Evolutionary conservation across 2,329 filamentous ascomycete genomes (phyloP).

Genomic region (Hypoxylon sp.): DNA sequence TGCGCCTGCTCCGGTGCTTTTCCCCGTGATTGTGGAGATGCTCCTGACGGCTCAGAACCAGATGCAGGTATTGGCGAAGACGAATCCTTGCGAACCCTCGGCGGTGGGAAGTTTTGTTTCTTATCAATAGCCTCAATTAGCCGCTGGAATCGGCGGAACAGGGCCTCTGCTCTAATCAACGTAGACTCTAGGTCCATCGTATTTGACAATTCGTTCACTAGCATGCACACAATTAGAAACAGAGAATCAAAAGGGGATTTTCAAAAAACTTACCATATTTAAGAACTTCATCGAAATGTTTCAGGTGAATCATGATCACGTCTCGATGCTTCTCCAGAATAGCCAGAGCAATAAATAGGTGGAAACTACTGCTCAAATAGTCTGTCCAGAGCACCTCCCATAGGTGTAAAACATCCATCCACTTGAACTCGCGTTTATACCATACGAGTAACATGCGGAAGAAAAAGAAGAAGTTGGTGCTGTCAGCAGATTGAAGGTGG

Average conservation of each 20-base stretch:
- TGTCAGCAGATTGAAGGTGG: constrained; percentile 90
- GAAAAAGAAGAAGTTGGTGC: constrained; percentile 99
- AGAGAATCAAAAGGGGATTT: neutral
- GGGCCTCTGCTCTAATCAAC: constrained; percentile 86
- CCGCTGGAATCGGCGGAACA: constrained; percentile 90
- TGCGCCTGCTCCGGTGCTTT: constrained; percentile 58
- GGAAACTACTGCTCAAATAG: constrained; percentile 88
- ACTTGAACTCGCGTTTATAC: constrained; percentile 98
- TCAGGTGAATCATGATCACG: constrained; percentile 93
- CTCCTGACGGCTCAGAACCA: constrained; percentile 31
- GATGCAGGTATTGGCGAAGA: constrained; percentile 41
- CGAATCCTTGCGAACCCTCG: constrained; percentile 53
- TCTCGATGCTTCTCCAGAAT: constrained; percentile 97
- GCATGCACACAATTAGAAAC: constrained; percentile 18
- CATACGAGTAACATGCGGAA: constrained; percentile 99
- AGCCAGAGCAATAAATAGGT: constrained; percentile 92
- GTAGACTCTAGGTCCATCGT: constrained; percentile 92
- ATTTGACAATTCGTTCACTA: constrained; percentile 94
- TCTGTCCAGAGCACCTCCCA: constrained; percentile 98
- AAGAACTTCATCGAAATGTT: constrained; percentile 95
- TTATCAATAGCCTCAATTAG: constrained; percentile 94
- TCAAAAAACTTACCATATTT: constrained; percentile 82
- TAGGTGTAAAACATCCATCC: constrained; percentile 85
- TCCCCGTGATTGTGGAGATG: constrained; percentile 41
- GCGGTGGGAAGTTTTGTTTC: constrained; percentile 84